These are phyloP conservation scores for Sclerotinia minor DNA, from an alignment of 2,329 filamentous ascomycete species.

Conservation along the genomic window DNA sequence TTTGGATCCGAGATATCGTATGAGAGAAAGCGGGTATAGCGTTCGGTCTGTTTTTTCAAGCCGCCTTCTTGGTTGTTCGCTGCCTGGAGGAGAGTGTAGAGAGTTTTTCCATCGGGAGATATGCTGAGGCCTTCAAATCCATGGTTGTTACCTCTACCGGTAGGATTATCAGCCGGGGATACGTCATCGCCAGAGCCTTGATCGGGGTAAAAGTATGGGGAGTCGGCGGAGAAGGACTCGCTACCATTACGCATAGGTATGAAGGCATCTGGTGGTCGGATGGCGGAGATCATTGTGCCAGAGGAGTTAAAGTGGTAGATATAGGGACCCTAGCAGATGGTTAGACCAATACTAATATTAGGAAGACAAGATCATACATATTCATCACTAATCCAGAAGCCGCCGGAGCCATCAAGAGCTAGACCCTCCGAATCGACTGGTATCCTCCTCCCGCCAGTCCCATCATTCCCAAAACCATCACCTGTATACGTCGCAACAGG, in stretches of 20 bases:
- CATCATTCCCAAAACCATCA: slow-evolving; percentile 65
- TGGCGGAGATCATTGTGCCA: slow-evolving; percentile 62
- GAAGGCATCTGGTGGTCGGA: slow-evolving; percentile 63
- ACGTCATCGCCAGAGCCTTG: slow-evolving; percentile 46
- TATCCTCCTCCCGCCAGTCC: slow-evolving; percentile 59
- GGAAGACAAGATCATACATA: slow-evolving; percentile 44
- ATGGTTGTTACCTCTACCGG: slow-evolving; percentile 70
- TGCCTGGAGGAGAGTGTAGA: slow-evolving; percentile 67
- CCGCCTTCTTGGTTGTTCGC: slow-evolving; percentile 64
- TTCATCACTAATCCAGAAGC: slow-evolving; percentile 66
- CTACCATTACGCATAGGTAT: slow-evolving; percentile 63
- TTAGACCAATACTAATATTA: not conserved
- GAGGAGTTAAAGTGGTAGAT: slow-evolving; percentile 62
- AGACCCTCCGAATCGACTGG: slow-evolving; percentile 67
- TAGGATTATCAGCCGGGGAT: slow-evolving; percentile 56
- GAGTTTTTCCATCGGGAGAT: slow-evolving; percentile 60
- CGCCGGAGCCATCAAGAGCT: slow-evolving; percentile 57
- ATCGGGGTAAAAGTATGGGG: slow-evolving; percentile 58
- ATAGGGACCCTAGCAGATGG: slow-evolving; percentile 53
- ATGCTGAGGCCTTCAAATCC: slow-evolving; percentile 70
- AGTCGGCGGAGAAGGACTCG: slow-evolving; percentile 63
- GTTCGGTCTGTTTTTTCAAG: slow-evolving; percentile 52
- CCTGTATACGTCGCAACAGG: slow-evolving; percentile 64
- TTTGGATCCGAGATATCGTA: slow-evolving; percentile 57
- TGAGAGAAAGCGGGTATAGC: slow-evolving; percentile 61